phyloP scores from a whole-genome alignment of 2,329 filamentous ascomycete species.

The Paracoccidioides brasiliensis region DNA sequence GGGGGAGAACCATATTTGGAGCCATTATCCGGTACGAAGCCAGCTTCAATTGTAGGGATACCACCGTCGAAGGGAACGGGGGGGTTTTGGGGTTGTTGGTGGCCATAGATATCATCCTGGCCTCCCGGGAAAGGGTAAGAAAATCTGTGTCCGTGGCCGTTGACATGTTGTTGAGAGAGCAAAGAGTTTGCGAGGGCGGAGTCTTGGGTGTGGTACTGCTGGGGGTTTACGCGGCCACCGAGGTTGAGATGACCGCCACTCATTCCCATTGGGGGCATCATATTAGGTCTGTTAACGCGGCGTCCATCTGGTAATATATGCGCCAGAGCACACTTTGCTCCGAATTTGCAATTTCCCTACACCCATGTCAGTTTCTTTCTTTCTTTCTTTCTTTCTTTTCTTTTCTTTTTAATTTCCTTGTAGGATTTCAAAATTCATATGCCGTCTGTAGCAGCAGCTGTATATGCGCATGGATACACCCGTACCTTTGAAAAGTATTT shows the following conservation, averaged over 20 bases:
- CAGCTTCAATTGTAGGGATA: constrained; percentile 46
- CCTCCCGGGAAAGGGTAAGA: constrained; percentile 27
- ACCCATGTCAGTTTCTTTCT: no score
- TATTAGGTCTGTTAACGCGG: constrained; percentile 65
- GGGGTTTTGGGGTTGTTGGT: constrained; percentile 31
- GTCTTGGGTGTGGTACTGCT: constrained; percentile 49
- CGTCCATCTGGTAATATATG: constrained; percentile 90
- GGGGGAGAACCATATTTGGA: constrained; percentile 72
- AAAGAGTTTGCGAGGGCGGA: constrained; percentile 65
- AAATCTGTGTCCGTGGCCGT: constrained; percentile 34
- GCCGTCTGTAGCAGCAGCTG: not conserved
- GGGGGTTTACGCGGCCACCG: constrained; percentile 54
- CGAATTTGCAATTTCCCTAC: constrained; percentile 97
- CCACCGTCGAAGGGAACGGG: constrained; percentile 30
- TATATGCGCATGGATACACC: constrained; percentile 6
- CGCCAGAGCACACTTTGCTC: constrained; percentile 90
- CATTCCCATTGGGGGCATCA: constrained; percentile 31
- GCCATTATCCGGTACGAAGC: constrained; percentile 44
- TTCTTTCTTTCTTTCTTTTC: no score
- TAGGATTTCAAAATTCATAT: not conserved
- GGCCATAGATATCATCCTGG: constrained; percentile 32
- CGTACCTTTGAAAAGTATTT: constrained; percentile 98
- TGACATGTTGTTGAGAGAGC: constrained; percentile 48
- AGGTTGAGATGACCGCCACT: constrained; percentile 46
- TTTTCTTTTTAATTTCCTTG: no score